These are phyloP conservation scores for Penicillium riverlandense DNA, from an alignment of 495 filamentous ascomycete genomes.

Conservation along the genomic window DNA sequence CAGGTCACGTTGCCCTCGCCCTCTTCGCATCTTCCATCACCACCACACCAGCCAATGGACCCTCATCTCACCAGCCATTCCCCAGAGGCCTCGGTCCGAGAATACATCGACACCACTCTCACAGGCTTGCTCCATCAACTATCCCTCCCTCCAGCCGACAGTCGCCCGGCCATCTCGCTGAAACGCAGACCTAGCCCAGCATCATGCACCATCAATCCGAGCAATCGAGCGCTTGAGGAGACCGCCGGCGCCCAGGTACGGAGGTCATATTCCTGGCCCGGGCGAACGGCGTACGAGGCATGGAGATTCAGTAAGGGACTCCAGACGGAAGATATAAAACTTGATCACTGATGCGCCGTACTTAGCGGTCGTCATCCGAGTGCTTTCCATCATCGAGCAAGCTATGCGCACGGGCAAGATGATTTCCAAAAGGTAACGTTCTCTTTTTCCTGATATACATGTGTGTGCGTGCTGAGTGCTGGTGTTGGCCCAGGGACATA, in stretches of 20 bases:
- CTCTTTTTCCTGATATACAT: too few relatives aligned
- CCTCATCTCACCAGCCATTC: not conserved
- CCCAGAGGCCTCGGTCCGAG: conserved; percentile 10
- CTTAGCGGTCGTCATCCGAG: conserved; percentile 55
- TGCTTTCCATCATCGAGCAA: conserved; percentile 65
- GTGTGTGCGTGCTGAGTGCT: not conserved
- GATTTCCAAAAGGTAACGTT: conserved; percentile 68
- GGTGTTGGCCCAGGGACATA: conserved; percentile 56
- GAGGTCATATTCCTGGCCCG: conserved; percentile 48
- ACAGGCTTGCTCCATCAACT: conserved; percentile 17
- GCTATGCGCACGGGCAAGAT: conserved; percentile 52
- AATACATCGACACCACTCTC: conserved; percentile 29
- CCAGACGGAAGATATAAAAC: not conserved
- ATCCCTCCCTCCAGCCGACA: conserved; percentile 15
- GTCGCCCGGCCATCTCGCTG: conserved; percentile 23
- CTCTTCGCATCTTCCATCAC: not conserved
- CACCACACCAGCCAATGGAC: not conserved
- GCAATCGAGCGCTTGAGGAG: conserved; percentile 23
- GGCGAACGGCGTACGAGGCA: conserved; percentile 49
- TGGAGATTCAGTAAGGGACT: conserved; percentile 54
- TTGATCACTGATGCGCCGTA: too few relatives aligned
- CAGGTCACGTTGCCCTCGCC: not conserved
- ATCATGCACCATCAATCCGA: conserved; percentile 19
- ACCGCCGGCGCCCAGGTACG: conserved; percentile 3
- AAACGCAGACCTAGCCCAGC: conserved; percentile 16